Evolutionary conservation across 2,329 filamentous ascomycete genomes (phyloP), one percentile per base, ranked within the genome.

Genomic region (Diaporthe longicolla): DNA sequence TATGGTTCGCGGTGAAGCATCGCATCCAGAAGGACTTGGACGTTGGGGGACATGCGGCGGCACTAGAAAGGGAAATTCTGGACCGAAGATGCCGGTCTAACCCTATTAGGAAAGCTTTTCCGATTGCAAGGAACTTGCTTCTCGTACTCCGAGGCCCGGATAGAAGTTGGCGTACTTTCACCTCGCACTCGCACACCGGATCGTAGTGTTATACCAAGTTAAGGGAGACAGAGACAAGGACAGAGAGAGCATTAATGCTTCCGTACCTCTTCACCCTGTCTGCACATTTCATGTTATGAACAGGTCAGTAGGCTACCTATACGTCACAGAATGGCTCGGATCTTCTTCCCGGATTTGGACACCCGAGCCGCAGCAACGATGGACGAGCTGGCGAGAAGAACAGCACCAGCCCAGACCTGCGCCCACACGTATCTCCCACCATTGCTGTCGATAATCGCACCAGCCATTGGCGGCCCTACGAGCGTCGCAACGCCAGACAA

Each of bases 401-500:
- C 35, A 10, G 35, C 35, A 7, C 57, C 57, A 59, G 57, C 57
- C 57, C 57, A 59, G 8, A 59, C 19, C 19, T 59, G 57, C 57
- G 57, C 57, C 57, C 57, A 59, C 17, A 40, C 0, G 6, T 59
- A 59, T 19, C n/a, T 40, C 17, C 57, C 35, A 4, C 57, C 35
- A 4, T 32, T 59, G 32, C 35, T 40, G 35, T 59, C 57, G 21
- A 59, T 59, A 9, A 59, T 40, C 2, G 35, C 57, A 40, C 57
- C 57, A 4, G 57, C 57, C 35, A 59, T 59, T 0, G 57, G 57
- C n/a, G 57, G 57, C 4, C 86, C 86, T 4, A 85, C 84, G 24
- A 88, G 78, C 10, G 83, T 82, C 2, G 85, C 85, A 72, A 87
- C 84, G 0, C 82, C 82, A 8, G 82, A 79, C 26, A 86, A 75